A percentile compares a stretch with the other conserved stretches of the same genome.
Evolutionary conservation across 495 filamentous ascomycete species (phyloP).

Genomic region (Aspergillus baeticus): DNA sequence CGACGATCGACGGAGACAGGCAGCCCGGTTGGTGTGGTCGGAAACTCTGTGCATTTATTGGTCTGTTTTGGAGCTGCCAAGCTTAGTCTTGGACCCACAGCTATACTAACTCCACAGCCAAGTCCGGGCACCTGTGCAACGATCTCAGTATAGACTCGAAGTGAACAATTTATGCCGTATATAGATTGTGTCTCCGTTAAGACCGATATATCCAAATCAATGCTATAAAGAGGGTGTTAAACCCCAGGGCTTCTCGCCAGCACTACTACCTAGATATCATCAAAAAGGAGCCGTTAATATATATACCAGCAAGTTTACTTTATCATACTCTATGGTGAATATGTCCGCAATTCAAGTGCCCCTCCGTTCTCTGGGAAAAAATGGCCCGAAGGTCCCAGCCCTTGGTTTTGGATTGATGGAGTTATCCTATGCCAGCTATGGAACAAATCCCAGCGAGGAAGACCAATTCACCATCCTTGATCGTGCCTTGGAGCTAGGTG

Average conservation of each 20-base stretch:
- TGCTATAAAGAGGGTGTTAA: background rate
- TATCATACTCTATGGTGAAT: background rate
- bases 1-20: background rate
- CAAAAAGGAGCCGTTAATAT: background rate
- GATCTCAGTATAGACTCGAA: too few relatives aligned
- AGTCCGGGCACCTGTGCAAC: too few relatives aligned
- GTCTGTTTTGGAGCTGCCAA: background rate
- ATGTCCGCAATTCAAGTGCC: conserved; percentile 7
- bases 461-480: conserved; percentile 5
- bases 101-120: too few relatives aligned
- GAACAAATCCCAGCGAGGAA: background rate
- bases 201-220: background rate
- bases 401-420: conserved; percentile 34
- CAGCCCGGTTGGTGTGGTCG: background rate
- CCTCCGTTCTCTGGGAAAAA: conserved; percentile 40
- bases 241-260: background rate
- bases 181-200: background rate
- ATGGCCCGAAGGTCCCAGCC: conserved; percentile 50
- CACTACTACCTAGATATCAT: background rate
- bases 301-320: background rate
- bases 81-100: too few relatives aligned
- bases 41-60: background rate
- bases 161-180: too few relatives aligned
- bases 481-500: conserved; percentile 2
- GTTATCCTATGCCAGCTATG: conserved; percentile 2